A percentile compares a stretch with the other conserved stretches of the same genome.
Evolutionary conservation across 148 eudicot species (phyloP).

Genomic region (Dysphania ambrosioides): DNA sequence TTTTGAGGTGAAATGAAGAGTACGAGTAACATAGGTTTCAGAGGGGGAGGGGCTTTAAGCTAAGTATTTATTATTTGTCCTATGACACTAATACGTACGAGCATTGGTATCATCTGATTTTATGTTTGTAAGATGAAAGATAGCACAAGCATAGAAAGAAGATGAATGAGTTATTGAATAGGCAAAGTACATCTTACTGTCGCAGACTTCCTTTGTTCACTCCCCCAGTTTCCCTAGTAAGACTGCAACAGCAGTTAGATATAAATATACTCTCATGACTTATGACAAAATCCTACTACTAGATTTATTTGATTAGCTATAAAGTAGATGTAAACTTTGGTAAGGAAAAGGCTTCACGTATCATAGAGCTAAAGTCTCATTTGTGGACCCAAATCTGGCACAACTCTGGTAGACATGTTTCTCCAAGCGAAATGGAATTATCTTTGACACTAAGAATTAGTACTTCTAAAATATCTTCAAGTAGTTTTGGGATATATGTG

Average conservation of each 20-base stretch:
- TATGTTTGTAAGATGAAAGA: no score
- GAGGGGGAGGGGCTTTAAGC: no score
- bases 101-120: background rate
- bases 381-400: background rate
- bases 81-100: background rate
- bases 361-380: background rate
- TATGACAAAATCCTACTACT: slow-evolving; percentile 12
- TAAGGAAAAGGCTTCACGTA: background rate
- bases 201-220: background rate
- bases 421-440: background rate
- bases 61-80: no score
- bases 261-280: background rate
- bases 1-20: no score
- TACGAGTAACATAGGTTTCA: no score
- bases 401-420: background rate
- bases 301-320: background rate
- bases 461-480: no score
- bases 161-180: background rate
- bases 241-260: background rate
- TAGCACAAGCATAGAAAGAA: background rate
- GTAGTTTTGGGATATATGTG: no score
- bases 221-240: no score
- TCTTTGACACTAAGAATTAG: no score
- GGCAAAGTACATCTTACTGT: background rate
- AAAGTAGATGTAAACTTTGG: background rate